Evolutionary conservation across 2,329 filamentous ascomycete genomes (phyloP), one percentile per base, ranked within the genome.

Genomic region (Cryphonectria japonica): DNA sequence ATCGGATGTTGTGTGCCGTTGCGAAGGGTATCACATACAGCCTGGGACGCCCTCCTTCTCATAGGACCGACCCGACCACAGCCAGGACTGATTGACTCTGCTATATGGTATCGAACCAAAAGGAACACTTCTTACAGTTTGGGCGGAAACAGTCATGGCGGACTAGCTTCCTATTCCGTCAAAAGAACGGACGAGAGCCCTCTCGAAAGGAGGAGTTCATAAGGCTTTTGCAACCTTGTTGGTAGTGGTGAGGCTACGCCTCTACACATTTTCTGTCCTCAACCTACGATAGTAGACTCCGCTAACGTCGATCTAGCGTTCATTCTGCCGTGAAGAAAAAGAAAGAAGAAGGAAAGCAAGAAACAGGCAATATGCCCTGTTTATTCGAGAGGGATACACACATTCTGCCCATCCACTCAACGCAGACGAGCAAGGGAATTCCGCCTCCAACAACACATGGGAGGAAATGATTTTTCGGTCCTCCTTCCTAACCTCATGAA

Each of bases 1-100:
- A 43, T 70, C 41, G 66, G 22, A 72, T 67, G 68, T 52, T 61
- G 70, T 69, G 64, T 16, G 14, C 63, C 63, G 46, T 26, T 34
- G 22, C 26, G 29, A 59, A 59, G 7, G 46, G 43, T 57, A 26
- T 26, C 11, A 57, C 52, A 14, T 32, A 19, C 4, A 59, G 13
- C 29, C 54, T 32, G 32, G 26, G 26, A 59, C 13, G 37, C 37
- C n/a, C 26, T 7, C 46, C 2, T 7, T 22, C 2, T 50, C 19
- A 50, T 8, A 50, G 46, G 22, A 6, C 26, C 26, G 8, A 19
- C 26, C 9, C 26, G 14, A 59, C 13, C 54, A 59, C 29, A 32
- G 11, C 54, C 14, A 34, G 54, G 54, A 34, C 54, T 59, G 13
- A 32, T 13, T 59, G 13, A 32, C 29, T 59, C 54, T 39, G 37